phyloP scores from a whole-genome alignment of 2,329 filamentous ascomycete species.

The Colletotrichum horii region DNA sequence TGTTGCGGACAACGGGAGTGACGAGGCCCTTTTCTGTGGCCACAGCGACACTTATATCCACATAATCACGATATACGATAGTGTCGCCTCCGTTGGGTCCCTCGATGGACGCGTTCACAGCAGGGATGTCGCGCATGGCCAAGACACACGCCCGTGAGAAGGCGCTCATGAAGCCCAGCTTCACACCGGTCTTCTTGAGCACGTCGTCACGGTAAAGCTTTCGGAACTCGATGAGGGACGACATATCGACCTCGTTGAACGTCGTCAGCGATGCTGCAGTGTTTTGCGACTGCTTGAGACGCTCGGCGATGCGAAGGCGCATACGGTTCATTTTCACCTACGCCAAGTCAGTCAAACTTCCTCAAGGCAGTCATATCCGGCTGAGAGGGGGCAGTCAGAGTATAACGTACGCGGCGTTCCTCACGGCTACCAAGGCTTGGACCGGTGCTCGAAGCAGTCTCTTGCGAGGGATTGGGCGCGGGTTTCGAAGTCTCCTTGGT shows the following conservation, averaged over 20 bases:
- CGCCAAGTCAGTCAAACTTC: not conserved
- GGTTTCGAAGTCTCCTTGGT: constrained; percentile 25
- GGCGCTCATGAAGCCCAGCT: constrained; percentile 99
- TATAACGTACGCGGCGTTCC: constrained; percentile 77
- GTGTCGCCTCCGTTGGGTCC: constrained; percentile 94
- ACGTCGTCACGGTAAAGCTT: constrained; percentile 97
- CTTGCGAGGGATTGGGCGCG: constrained; percentile 22
- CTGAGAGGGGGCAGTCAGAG: not conserved
- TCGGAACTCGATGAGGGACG: constrained; percentile 93
- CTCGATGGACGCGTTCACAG: constrained; percentile 96
- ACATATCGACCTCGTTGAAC: constrained; percentile 99
- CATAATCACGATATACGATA: constrained; percentile 97
- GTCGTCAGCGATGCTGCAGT: constrained; percentile 96
- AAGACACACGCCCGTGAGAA: constrained; percentile 90
- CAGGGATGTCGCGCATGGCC: constrained; percentile 93
- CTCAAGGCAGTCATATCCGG: not conserved
- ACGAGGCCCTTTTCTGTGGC: constrained; percentile 97
- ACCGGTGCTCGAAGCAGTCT: constrained; percentile 31
- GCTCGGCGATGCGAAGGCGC: constrained; percentile 95
- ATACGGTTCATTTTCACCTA: constrained; percentile 99
- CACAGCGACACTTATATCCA: constrained; percentile 96
- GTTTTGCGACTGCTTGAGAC: constrained; percentile 98
- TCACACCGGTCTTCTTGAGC: constrained; percentile 94
- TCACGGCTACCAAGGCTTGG: constrained; percentile 73
- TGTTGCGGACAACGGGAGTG: constrained; percentile 94